Evolutionary conservation across 2,329 filamentous ascomycete genomes (phyloP).

Genomic region (Colletotrichum neosansevieriae): DNA sequence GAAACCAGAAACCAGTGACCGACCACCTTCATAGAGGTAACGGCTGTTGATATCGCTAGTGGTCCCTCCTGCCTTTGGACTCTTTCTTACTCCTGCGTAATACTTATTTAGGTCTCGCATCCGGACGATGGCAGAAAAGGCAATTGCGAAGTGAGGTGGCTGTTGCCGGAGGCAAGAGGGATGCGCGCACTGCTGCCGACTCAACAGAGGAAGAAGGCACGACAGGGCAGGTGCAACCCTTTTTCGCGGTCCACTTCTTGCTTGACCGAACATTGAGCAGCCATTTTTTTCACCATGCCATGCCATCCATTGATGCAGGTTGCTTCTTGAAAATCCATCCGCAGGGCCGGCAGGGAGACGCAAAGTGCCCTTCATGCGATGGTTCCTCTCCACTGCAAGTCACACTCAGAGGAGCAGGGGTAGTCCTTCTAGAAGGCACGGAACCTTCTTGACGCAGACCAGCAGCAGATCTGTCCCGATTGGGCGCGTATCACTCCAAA

Average conservation of each 20-base stretch:
- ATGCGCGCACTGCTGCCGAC: too few relatives aligned
- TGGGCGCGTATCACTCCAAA: neutral
- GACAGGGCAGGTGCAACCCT: too few relatives aligned
- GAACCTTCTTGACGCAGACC: constrained; percentile 32
- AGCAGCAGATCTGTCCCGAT: constrained; percentile 18
- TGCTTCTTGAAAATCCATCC: neutral
- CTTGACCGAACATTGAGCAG: too few relatives aligned
- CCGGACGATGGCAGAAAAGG: neutral
- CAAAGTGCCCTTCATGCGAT: constrained; percentile 22
- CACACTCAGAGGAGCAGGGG: constrained; percentile 14
- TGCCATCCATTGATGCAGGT: too few relatives aligned
- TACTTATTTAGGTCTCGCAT: neutral
- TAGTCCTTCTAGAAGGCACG: constrained; percentile 39
- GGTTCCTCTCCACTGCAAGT: neutral
- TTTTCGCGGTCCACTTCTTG: neutral
- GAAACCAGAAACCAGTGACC: neutral
- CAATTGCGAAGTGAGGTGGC: neutral
- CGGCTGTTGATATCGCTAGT: neutral
- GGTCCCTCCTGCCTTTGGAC: too few relatives aligned
- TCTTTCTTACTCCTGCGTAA: neutral
- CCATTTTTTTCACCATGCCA: too few relatives aligned
- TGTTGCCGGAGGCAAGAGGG: too few relatives aligned
- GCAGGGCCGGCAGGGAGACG: neutral
- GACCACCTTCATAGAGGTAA: too few relatives aligned
- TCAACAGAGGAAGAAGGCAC: too few relatives aligned